These are phyloP conservation scores for Epichloe festucae DNA, from an alignment of 2,329 filamentous ascomycete species.

Conservation along the genomic window DNA sequence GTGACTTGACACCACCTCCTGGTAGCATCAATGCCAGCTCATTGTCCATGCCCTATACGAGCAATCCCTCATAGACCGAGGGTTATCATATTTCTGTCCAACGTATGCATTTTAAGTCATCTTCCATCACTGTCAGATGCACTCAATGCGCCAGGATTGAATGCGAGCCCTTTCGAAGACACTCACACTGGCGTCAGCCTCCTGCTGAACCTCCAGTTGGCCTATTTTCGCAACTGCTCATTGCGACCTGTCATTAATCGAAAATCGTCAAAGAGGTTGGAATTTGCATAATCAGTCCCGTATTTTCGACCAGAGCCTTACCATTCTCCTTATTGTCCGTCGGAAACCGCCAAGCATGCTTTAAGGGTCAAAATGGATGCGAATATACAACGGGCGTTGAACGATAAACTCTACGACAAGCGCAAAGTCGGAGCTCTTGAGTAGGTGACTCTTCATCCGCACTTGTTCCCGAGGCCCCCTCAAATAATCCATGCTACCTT, in stretches of 20 bases:
- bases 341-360: background rate
- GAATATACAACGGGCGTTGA: slow-evolving; percentile 78
- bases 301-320: background rate
- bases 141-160: background rate
- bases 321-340: background rate
- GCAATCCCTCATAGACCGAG: too few species aligned
- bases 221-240: background rate
- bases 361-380: slow-evolving; percentile 57
- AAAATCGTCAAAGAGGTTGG: background rate
- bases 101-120: too few species aligned
- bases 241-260: background rate
- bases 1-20: too few species aligned
- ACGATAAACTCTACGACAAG: slow-evolving; percentile 98
- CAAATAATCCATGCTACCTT: background rate
- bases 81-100: too few species aligned
- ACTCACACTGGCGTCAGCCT: background rate
- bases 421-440: slow-evolving; percentile 92
- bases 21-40: too few species aligned
- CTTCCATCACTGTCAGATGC: background rate
- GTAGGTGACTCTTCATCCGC: slow-evolving; percentile 38
- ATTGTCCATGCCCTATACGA: too few species aligned
- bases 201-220: background rate
- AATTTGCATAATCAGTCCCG: background rate
- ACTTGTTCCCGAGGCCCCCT: background rate
- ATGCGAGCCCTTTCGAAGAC: background rate